Base-by-base conservation (phyloP, 768 basidiomycete species). In the Crassisporium funariophilum region DNA sequence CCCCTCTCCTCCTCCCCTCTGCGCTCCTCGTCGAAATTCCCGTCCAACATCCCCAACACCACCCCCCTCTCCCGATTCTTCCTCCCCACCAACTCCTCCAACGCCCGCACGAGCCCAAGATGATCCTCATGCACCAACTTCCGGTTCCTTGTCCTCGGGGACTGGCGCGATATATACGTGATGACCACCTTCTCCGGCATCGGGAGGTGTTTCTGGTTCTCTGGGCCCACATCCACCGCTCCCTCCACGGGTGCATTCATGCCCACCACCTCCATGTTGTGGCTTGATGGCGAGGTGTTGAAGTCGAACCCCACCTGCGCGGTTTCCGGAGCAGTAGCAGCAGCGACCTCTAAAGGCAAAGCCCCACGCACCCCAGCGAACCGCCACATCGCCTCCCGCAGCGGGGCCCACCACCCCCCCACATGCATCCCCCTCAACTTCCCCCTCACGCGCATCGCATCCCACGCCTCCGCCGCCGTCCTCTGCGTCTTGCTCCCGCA, bases 361-460 rank as follows among this genome's bases (percentile, higher is more conserved):
- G 49, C 62, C 19, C 39, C 65, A 34, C 53, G 50, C 20, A 50
- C 55, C 2, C 87, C 83, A 0, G 84, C 82, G 52, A 87, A 91
- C 40, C 78, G 70, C 66, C 88, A 76, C 21, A 92, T 76, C 2
- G 78, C 78, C 27, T 76, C 63, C 24, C 86, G 71, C 16, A 93
- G 60, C n/a, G 84, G 80, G 58, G 84, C 83, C 89, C 90, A 94
- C 88, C 88, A 93, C 34, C 75, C 76, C 21, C 77, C 78, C 5
- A 73, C 76, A 31, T 66, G 67, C 4, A 65, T 56, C 0, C 76
- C 75, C 22, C 65, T 57, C 9, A 76, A 59, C 49, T 66, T 61
- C 8, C 62, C 60, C 12, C 55, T 41, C 5, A 49, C 38, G 4
- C 64, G 61, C 74, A 85, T 81, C 47, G 69, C 64, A 37, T 84